These are phyloP conservation scores for Lunasporangiospora selenospora DNA, from an alignment of 192 early-diverging fungal genomes.

Conservation along the genomic window DNA sequence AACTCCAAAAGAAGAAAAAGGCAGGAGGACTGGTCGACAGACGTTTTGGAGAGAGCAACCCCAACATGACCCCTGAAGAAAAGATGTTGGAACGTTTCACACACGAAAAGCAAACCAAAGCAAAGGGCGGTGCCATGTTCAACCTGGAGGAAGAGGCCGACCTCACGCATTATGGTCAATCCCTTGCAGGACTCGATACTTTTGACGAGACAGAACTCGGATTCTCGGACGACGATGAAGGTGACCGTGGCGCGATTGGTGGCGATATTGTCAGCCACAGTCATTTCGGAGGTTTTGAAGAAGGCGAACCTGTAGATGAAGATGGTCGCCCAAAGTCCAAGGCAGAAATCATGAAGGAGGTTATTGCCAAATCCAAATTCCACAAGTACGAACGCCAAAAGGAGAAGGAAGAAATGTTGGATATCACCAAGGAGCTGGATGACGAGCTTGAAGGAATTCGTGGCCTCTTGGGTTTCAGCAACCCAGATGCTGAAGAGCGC, in stretches of 20 bases:
- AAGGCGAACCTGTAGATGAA: constrained; percentile 52
- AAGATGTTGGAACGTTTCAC: constrained; percentile 96
- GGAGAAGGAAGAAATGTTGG: constrained; percentile 86
- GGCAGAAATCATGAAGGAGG: constrained; percentile 95
- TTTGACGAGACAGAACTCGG: constrained; percentile 75
- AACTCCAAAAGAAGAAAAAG: constrained; percentile 73
- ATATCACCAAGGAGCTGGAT: constrained; percentile 84
- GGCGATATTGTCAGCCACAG: constrained; percentile 67
- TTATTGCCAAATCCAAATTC: constrained; percentile 97
- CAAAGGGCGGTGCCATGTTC: constrained; percentile 59
- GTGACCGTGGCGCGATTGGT: constrained; percentile 68
- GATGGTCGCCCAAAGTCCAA: constrained; percentile 79
- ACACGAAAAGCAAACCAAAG: constrained; percentile 63
- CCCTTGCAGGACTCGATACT: constrained; percentile 83
- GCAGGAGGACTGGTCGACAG: constrained; percentile 85
- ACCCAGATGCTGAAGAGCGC: constrained; percentile 39
- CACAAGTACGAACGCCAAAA: constrained; percentile 94
- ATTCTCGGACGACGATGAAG: constrained; percentile 66
- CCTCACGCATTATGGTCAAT: constrained; percentile 95
- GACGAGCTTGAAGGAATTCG: constrained; percentile 87
- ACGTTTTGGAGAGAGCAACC: constrained; percentile 94
- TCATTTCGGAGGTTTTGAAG: constrained; percentile 93
- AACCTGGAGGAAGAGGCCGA: constrained; percentile 88
- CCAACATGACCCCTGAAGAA: constrained; percentile 89
- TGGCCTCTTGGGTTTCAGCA: constrained; percentile 58